Evolutionary conservation across 306 rosid genomes (phyloP), one percentile per base, ranked within the genome.

Genomic region (Castanospermum australe): DNA sequence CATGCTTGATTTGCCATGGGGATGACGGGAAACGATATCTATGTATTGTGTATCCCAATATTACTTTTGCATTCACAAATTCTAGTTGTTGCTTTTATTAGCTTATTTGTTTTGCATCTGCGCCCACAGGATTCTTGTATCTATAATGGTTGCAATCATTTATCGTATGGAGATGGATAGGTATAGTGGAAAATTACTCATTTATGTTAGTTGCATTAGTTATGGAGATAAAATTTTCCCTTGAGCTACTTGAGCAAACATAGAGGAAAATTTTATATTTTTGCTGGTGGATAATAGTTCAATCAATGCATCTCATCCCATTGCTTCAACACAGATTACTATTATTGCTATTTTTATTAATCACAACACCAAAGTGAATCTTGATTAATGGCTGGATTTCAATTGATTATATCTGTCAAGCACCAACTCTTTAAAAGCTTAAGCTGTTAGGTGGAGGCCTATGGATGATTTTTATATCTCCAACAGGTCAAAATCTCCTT

Each of bases 371-470:
- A 4, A 2, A 28, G n/a, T 77, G 42, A 56, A 55, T 59, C 52
- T 12, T 9, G 52, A 45, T 33, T 9, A 79, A 55, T 64, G 35
- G 66, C 30, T 51, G 65, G 71, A 21, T 70, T 67, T 67, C 38
- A 80, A 9, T 63, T 86, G 44, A 64, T 50, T 62, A 14, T 62
- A 54, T 54, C 4, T n/a, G n/a, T n/a, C n/a, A n/a, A n/a, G n/a
- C n/a, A n/a, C n/a, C n/a, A n/a, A n/a, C n/a, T n/a, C n/a, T n/a
- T n/a, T n/a, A n/a, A n/a, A n/a, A n/a, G n/a, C n/a, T n/a, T n/a
- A n/a, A n/a, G n/a, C n/a, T n/a, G n/a, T n/a, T n/a, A n/a, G n/a
- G n/a, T n/a, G n/a, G n/a, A n/a, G n/a, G n/a, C n/a, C n/a, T n/a
- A n/a, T n/a, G n/a, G n/a, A n/a, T n/a, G n/a, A n/a, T n/a, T n/a